A percentile compares a stretch with the other conserved stretches of the same genome.
These are phyloP conservation scores for Aspergillus asperescens DNA, from an alignment of 495 filamentous ascomycete genomes.

Conservation along the genomic window DNA sequence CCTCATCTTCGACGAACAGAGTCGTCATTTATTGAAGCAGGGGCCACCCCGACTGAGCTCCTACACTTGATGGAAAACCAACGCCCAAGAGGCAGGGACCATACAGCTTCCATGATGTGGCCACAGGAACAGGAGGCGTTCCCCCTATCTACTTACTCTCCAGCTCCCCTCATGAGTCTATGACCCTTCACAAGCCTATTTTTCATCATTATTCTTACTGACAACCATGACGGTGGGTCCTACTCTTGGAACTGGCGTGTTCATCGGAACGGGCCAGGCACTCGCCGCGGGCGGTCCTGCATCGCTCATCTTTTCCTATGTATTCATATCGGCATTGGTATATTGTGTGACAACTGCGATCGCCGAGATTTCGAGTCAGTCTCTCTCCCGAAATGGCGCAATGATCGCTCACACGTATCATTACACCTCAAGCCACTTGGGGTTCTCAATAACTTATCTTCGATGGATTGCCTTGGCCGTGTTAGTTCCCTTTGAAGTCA, in stretches of 20 bases:
- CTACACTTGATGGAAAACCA: background rate
- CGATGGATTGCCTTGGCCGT: conserved; percentile 61
- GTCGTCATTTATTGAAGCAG: background rate
- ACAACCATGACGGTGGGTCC: conserved; percentile 30
- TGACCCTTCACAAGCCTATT: background rate
- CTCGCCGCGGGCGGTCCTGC: conserved; percentile 38
- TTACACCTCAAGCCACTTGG: conserved; percentile 47
- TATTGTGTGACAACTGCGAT: conserved; percentile 56
- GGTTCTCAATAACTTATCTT: conserved; percentile 53
- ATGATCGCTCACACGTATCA: conserved; percentile 50
- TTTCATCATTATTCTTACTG: conserved; percentile 15
- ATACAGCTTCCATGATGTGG: background rate
- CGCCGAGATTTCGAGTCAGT: conserved; percentile 59
- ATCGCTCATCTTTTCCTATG: conserved; percentile 35
- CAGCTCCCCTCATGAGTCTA: background rate
- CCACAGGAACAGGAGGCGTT: background rate
- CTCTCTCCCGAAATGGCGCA: conserved; percentile 52
- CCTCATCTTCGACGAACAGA: background rate
- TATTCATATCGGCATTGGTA: conserved; percentile 50
- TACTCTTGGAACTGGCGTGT: conserved; percentile 39
- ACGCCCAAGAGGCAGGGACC: background rate
- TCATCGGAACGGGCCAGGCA: conserved; percentile 37
- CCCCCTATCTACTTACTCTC: background rate
- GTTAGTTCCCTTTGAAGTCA: conserved; percentile 66
- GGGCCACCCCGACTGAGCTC: background rate